A percentile compares a stretch with the other conserved stretches of the same genome.
Evolutionary conservation across 331 rosid species (phyloP).

Genomic region (Acacia concinna): DNA sequence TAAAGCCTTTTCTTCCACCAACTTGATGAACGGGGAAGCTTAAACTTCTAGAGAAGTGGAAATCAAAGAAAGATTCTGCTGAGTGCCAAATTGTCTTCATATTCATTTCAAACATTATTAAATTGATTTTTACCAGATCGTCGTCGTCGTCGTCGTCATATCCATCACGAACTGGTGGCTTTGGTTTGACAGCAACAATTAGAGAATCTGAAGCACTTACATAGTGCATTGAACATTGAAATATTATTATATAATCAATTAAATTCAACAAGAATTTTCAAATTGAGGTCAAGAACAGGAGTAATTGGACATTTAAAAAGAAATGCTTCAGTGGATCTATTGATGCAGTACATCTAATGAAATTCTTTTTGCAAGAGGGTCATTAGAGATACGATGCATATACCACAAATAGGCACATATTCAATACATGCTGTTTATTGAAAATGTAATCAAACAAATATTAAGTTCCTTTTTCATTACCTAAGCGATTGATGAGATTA

Average conservation of each 20-base stretch:
- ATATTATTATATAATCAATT: not conserved
- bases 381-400: constrained; percentile 13
- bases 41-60: constrained; percentile 66
- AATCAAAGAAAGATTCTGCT: constrained; percentile 28
- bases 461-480: not conserved
- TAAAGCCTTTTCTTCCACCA: constrained; percentile 77
- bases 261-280: not conserved
- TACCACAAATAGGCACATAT: not conserved
- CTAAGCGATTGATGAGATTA: not conserved
- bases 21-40: constrained; percentile 82
- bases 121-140: constrained; percentile 66
- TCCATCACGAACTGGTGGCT: constrained; percentile 70
- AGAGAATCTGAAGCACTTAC: constrained; percentile 59
- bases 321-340: not conserved
- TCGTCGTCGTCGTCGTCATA: constrained; percentile 70
- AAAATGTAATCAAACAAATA: not conserved
- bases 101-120: constrained; percentile 22
- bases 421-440: too few relatives aligned
- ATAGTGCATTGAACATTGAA: constrained; percentile 14
- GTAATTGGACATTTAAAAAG: not conserved
- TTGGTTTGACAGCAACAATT: constrained; percentile 91
- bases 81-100: constrained; percentile 12
- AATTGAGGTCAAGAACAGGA: not conserved
- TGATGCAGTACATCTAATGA: not conserved
- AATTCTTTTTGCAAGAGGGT: constrained; percentile 3